Conservation (phyloP, 2,329 filamentous ascomycete species). For the Diaporthe velutina region DNA sequence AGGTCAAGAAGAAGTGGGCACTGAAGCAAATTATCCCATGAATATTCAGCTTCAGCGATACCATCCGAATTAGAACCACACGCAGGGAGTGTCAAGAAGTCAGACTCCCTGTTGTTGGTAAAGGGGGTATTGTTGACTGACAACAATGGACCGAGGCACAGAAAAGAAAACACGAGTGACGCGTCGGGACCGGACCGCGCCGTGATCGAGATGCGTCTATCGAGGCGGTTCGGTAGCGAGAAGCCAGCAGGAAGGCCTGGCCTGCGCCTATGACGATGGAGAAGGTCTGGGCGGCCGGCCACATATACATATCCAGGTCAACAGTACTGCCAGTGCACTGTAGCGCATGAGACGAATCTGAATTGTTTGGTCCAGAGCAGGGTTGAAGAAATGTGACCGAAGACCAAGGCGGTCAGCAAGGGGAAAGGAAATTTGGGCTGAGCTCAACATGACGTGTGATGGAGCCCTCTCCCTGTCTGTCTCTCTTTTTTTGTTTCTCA, state of each 20-base stretch:
- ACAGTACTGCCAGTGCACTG: background rate
- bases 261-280: constrained; percentile 8
- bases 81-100: background rate
- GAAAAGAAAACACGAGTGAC: background rate
- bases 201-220: background rate
- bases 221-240: background rate
- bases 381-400: background rate
- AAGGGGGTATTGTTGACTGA: background rate
- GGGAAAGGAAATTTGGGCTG: background rate
- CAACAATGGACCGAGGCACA: too few species aligned
- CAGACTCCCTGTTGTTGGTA: background rate
- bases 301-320: background rate
- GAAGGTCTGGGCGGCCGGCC: background rate
- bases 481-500: too few species aligned
- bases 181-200: background rate
- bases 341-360: too few species aligned
- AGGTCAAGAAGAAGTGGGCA: too few species aligned
- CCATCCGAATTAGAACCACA: background rate
- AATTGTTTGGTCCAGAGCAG: background rate
- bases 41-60: background rate
- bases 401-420: constrained; percentile 2
- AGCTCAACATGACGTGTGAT: constrained; percentile 26
- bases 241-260: background rate
- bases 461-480: too few species aligned
- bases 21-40: too few species aligned